Evolutionary conservation across 805 yeast genomes (phyloP), one percentile per base, ranked within the genome.

Genomic region (Ogataea nonfermentans): DNA sequence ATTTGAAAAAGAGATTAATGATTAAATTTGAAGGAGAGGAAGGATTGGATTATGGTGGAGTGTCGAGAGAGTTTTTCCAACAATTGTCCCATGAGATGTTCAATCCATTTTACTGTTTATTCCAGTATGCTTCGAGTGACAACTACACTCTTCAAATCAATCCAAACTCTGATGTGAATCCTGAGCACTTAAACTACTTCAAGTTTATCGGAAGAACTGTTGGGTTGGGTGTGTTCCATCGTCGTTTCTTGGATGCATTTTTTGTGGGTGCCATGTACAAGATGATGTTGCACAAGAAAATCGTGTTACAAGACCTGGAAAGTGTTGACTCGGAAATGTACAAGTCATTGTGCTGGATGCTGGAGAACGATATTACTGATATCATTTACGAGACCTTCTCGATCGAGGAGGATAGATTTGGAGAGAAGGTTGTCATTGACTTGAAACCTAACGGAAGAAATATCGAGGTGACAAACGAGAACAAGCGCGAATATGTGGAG

Each of bases 41-140:
- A 72, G 99, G 99, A 65, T 77, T 93, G 56, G 99, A 93, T 71
- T 93, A 93, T 62, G 99, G 99, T 75, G 99, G 99, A 62, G 98
- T 93, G 47, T 88, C 97, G 22, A 78, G 99, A 70, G 99, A 93
- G 66, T 93, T 88, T 65, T 93, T 93, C 82, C 93, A 90, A 69
- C 74, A 90, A 61, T 73, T 93, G 51, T 90, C 98, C 3, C 99
- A 93, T 62, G 98, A 93, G 66, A 93, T 93, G 96, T 93, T 93
- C 66, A 90, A 93, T 62, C 99, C 99, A 47, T 87, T 90, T 65
- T 93, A 93, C 65, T 91, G 99, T 68, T 71, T 93, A 57, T 93
- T 93, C 63, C 97, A 93, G 67, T 93, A 93, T 65, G 89, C 97
- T 12, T 95, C 98, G 25, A 95, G 90, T 67, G 99, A 93, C 68